Evolutionary conservation across 129 eudicot species (phyloP).

Genomic region (Scalesia atractyloides): DNA sequence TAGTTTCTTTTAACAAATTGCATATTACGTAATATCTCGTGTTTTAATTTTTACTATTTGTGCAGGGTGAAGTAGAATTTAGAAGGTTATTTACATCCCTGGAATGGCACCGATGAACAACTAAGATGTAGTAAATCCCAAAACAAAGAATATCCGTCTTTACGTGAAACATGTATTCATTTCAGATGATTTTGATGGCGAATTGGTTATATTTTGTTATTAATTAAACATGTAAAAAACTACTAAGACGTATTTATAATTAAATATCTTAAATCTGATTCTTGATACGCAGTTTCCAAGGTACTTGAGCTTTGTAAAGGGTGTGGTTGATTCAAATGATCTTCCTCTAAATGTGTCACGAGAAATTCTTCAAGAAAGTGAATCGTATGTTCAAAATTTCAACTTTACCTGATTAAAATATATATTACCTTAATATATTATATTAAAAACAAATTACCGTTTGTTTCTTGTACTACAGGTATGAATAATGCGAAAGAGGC

Average conservation of each 20-base stretch:
- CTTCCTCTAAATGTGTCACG: conserved; percentile 91
- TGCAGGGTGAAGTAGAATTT: conserved; percentile 98
- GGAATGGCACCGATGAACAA: conserved; percentile 98
- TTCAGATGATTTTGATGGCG: conserved; percentile 99
- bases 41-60: background rate
- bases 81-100: conserved; percentile 89
- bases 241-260: too few species aligned
- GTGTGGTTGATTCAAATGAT: conserved; percentile 84
- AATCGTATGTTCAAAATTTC: conserved; percentile 55
- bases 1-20: background rate
- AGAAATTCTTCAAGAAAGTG: conserved; percentile 98
- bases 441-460: background rate
- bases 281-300: conserved; percentile 78
- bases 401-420: background rate
- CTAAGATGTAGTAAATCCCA: conserved; percentile 84
- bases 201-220: conserved; percentile 64
- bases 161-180: conserved; percentile 95
- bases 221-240: too few species aligned
- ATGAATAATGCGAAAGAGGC: conserved; percentile 91
- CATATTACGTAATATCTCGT: background rate
- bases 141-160: conserved; percentile 93
- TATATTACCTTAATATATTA: background rate
- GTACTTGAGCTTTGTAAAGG: conserved; percentile 86
- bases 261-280: conserved; percentile 2
- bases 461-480: conserved; percentile 52